Evolutionary conservation across 352 stramenopile genomes (phyloP).

Genomic region (Globisporangium okanoganense): DNA sequence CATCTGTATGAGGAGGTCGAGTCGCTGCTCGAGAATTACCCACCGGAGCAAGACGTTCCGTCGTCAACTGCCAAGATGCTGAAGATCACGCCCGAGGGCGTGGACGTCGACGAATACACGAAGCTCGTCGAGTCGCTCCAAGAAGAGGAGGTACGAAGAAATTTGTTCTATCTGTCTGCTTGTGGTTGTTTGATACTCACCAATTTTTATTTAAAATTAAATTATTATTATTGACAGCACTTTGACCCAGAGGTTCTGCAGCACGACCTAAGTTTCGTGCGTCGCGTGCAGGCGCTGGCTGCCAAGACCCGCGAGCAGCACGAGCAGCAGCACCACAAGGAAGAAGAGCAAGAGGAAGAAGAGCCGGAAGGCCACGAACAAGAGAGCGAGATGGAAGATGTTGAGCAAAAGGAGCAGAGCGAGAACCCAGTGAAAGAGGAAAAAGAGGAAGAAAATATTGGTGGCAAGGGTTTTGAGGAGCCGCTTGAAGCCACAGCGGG

Average conservation of each 20-base stretch:
- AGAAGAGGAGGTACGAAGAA: slow-evolving; percentile 35
- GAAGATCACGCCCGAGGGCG: slow-evolving; percentile 8
- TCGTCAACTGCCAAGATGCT: not conserved
- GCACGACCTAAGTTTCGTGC: slow-evolving; percentile 55
- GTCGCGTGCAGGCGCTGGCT: slow-evolving; percentile 49
- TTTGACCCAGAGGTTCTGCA: slow-evolving; percentile 39
- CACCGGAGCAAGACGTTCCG: slow-evolving; percentile 7
- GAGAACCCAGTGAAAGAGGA: not conserved
- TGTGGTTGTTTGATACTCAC: not conserved
- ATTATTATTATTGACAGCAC: slow-evolving; percentile 25
- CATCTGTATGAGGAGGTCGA: slow-evolving; percentile 69
- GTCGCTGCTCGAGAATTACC: slow-evolving; percentile 46
- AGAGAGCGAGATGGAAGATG: not conserved
- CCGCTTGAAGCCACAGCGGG: not conserved
- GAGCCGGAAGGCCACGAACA: not conserved
- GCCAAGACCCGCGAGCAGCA: slow-evolving; percentile 38
- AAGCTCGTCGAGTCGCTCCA: slow-evolving; percentile 39
- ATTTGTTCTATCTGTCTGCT: not conserved
- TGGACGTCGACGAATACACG: slow-evolving; percentile 37
- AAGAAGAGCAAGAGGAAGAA: slow-evolving; percentile 1
- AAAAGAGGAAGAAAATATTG: not conserved
- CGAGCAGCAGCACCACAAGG: slow-evolving; percentile 17
- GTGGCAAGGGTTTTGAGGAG: not conserved
- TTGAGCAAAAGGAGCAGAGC: not conserved
- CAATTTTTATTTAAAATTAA: no score